Base-by-base conservation (phyloP, 2,329 filamentous ascomycete genomes). In the Aspergillus sp. region DNA sequence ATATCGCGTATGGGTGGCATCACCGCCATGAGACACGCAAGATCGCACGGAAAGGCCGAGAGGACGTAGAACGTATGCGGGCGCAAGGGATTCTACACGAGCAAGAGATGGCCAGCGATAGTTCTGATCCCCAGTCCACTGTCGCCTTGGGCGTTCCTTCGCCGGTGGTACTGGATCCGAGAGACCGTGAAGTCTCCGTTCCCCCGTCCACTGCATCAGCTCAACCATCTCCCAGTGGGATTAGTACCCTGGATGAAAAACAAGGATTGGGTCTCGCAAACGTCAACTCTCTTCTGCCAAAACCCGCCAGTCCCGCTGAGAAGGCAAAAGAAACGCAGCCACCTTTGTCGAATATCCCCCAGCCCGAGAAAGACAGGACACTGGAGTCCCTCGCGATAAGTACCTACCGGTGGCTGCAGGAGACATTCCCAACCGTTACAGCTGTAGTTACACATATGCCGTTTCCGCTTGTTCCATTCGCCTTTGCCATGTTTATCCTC, bases 401-500 rank as follows among this genome's bases (percentile, higher is more conserved):
- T 11, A 55, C 64, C 0, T 84, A 84, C 56, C 67, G 69, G n/a
- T 90, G 86, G 87, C 76, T 75, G 0, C 85, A 87, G 59, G 85
- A 88, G 66, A 90, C 87, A 0, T 91, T 91, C 48, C 89, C 89
- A 0, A 90, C 88, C 0, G 83, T 84, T 2, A 84, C 85, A 18
- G 83, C 85, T 0, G 88, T 91, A 0, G 69, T 88, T 5, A 74
- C 81, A 0, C 87, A 89, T 67, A 76, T 91, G 2, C 89, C 89
- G 0, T 83, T 88, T 53, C 81, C 86, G 0, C 80, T 91, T 0
- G 79, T 91, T 0, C 88, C 89, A 0, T 91, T 91, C 64, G 85
- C 88, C 0, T 85, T 91, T 55, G 80, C 82, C 59, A 91, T 91
- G 88, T 91, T 91, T 60, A 80, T 91, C 9, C 80, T 91, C 0